Percentiles rank a stretch among this genome's conserved stretches.
Conservation (phyloP, 108 stramenopile species). For the Cyclotella sp. region DNA sequence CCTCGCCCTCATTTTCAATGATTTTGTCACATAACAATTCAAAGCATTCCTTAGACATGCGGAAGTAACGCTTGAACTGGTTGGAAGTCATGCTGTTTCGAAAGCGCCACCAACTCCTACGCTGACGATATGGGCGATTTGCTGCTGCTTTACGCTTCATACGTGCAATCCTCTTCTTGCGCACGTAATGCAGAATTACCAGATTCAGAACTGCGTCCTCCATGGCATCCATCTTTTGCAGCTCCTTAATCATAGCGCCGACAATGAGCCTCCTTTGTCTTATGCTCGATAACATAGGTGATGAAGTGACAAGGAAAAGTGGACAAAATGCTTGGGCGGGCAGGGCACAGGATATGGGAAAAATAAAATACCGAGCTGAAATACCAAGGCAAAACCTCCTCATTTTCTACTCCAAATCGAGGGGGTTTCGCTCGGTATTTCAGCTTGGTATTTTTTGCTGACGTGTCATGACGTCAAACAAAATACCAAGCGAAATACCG, state of each 20-base stretch:
- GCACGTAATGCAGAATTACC: not conserved
- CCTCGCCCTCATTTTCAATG: conserved; percentile 19
- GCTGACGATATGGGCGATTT: not conserved
- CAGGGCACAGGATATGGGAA: too few relatives aligned
- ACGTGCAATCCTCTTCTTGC: not conserved
- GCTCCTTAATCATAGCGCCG: not conserved
- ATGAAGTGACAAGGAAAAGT: too few relatives aligned
- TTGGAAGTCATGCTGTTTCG: not conserved
- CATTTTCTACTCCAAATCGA: too few relatives aligned
- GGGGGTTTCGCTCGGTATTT: too few relatives aligned
- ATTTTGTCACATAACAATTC: conserved; percentile 20
- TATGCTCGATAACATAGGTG: too few relatives aligned
- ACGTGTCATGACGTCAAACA: too few relatives aligned
- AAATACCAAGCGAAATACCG: too few relatives aligned
- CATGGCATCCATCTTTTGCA: conserved; percentile 10
- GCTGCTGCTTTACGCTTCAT: conserved; percentile 12
- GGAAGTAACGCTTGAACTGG: conserved; percentile 22
- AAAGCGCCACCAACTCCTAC: conserved; percentile 17
- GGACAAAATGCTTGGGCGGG: too few relatives aligned
- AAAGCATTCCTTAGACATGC: conserved; percentile 27
- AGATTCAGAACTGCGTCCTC: conserved; percentile 4
- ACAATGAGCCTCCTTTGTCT: conserved; percentile 4
- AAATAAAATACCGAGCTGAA: too few relatives aligned
- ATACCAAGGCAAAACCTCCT: too few relatives aligned
- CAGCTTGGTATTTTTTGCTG: too few relatives aligned